phyloP scores from a whole-genome alignment of 441 rosid genomes.

The Erodium texanum region DNA sequence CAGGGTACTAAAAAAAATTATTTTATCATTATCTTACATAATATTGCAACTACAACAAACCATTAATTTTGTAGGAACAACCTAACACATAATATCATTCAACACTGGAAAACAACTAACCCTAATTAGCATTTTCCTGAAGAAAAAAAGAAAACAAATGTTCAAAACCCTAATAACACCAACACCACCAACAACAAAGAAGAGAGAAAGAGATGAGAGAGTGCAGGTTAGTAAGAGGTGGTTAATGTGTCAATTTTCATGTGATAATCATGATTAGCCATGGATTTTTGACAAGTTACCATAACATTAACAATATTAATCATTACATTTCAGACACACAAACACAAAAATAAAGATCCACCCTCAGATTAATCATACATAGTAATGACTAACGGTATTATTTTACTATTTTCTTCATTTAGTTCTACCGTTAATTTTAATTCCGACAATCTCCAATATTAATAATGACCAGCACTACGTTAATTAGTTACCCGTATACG shows the following conservation, averaged over 20 bases:
- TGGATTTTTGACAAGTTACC: not conserved
- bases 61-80: too few species aligned
- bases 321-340: not conserved
- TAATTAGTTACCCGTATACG: not conserved
- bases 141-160: not conserved
- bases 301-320: not conserved
- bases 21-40: too few species aligned
- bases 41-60: too few species aligned
- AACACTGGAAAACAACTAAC: not conserved
- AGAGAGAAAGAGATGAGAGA: not conserved
- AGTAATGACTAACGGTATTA: not conserved
- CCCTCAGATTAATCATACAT: not conserved
- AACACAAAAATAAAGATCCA: not conserved
- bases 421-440: not conserved
- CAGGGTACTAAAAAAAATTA: too few species aligned
- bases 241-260: not conserved
- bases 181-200: not conserved
- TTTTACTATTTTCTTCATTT: not conserved
- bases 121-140: not conserved
- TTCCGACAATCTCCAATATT: not conserved
- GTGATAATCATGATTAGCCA: not conserved
- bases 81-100: too few species aligned
- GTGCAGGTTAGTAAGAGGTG: conserved; percentile 3
- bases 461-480: not conserved
- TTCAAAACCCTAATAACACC: not conserved